Conservation (phyloP, 352 stramenopile species). For the Pythium rhizo-oryzae region DNA sequence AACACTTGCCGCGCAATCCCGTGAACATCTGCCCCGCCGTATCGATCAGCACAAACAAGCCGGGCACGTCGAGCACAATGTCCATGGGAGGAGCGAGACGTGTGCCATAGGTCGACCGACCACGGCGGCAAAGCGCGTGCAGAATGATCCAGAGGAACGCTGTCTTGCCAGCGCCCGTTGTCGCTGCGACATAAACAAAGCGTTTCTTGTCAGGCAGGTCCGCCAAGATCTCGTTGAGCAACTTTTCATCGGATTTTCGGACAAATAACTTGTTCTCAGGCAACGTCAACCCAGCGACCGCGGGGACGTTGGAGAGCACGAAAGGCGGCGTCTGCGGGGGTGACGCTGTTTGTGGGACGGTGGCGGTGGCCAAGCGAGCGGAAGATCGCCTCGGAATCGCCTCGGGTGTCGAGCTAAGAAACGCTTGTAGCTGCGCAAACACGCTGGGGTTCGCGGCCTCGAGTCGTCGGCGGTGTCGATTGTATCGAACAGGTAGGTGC, state of each 20-base stretch:
- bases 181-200: background rate
- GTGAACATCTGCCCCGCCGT: background rate
- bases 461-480: background rate
- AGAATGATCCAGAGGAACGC: background rate
- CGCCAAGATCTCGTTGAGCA: background rate
- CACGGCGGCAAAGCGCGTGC: background rate
- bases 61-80: conserved; percentile 1
- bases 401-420: background rate
- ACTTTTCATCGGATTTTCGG: background rate
- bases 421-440: background rate
- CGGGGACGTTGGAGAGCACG: background rate
- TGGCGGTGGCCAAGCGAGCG: background rate
- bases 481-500: background rate
- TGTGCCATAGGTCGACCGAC: background rate
- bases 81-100: background rate
- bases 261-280: background rate
- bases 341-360: background rate
- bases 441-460: background rate
- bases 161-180: background rate
- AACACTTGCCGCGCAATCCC: background rate
- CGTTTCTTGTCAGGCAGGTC: conserved; percentile 1
- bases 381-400: background rate
- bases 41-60: background rate
- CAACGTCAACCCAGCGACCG: background rate
- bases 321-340: background rate